Base-by-base conservation (phyloP, 2,329 filamentous ascomycete genomes). In the Dothidotthia symphoricarpi region DNA sequence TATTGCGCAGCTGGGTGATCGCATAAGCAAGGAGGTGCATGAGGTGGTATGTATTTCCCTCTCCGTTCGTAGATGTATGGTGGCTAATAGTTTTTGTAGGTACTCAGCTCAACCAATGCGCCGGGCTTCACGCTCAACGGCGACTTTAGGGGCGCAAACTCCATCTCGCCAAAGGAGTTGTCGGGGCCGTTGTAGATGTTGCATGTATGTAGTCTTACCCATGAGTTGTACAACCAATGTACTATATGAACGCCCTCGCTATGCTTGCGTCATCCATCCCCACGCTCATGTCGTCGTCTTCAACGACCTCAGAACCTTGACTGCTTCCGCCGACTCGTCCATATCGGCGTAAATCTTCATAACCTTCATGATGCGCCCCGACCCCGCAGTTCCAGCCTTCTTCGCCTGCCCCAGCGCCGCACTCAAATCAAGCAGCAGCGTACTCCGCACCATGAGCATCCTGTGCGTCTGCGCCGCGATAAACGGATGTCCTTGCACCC, bases 51-150 rank as follows among this genome's bases (percentile, higher is more conserved):
- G 76, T 71, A 15, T 16, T 3, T 6, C 26, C 24, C 6, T 6
- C 10, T 6, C 34, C 3, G 13, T 2, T 17, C 28, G 34, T 22
- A 16, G 16, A 9, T n/a, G 3, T 38, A 34, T 16, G 35, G 64
- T 28, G 47, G 60, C 68, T 41, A 66, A 72, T 33, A 72, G 70
- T 55, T 66, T 66, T 49, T 12, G 16, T 41, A 80, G 64, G 86
- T 97, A 24, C 71, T 98, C 57, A 91, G 87, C 72, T 88, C 89
- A 10, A 95, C 91, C 6, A 77, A 93, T 61, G 83, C 85, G 2
- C 90, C 93, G 1, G 91, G 88, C 0, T 81, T 98, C 72, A 88
- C 83, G 63, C 70, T 98, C 64, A 95, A 80, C 63, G 91, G 90
- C 40, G 81, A 85, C 37, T 86, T 93, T 66, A 81, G 71, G 56